Base-by-base conservation (phyloP, 2,329 filamentous ascomycete genomes). In the Talaromyces rugulosus region DNA sequence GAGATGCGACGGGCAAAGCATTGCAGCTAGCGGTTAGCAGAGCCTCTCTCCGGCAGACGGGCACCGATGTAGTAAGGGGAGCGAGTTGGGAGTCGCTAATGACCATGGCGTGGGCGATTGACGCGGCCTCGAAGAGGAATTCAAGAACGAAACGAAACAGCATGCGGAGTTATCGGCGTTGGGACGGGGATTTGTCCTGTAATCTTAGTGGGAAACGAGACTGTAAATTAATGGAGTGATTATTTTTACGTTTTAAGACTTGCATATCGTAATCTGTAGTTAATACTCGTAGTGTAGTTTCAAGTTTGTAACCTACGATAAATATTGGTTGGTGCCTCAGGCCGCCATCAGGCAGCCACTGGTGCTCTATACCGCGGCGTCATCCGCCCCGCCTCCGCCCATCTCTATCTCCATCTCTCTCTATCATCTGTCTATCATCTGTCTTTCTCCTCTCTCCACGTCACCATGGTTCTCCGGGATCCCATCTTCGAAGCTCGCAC, bases 1-100 rank as follows among this genome's bases (percentile, higher is more conserved):
- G 77, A 72, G 79, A 79, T 80, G 80, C 80, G 78, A 81, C 80
- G 77, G 79, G 79, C 77, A 77, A 75, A 77, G 79, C 78, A 77
- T 80, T 81, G 80, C 80, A 81, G 78, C 78, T 77, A 72, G 77
- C 77, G 72, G 76, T 77, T 76, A 78, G 75, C 71, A 75, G 77
- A 68, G 71, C 70, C 65, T 69, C 74, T 70, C 71, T 71, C 71
- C 67, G 64, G 70, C 64, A 71, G 71, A 70, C 66, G 67, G 65
- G 68, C 72, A 71, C 67, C 71, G 70, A 64, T 65, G 69, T 70
- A 65, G 70, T 66, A 58, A 69, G 66, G 62, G 67, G 67, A 69
- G 72, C 65, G 71, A 70, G 69, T 65, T 80, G 77, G 77, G 76
- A 77, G 74, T 78, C 74, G 67, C 73, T 81, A 61, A 75, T 80